Base-by-base conservation (phyloP, 192 early-diverging fungal species). In the Haplosporangium gracile region DNA sequence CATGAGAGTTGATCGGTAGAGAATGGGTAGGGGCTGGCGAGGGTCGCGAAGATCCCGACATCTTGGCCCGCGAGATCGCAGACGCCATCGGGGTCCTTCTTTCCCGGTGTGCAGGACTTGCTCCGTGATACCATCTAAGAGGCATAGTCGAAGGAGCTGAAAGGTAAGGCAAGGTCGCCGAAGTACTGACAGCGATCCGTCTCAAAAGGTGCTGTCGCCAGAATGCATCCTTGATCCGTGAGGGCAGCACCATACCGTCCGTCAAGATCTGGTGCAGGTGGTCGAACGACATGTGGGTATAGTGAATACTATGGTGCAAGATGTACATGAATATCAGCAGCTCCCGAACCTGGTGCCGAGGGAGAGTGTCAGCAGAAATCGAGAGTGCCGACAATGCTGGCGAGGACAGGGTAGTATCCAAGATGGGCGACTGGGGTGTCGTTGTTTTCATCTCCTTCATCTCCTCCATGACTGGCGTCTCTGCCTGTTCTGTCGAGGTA, bases 261-360 rank as follows among this genome's bases (percentile, higher is more conserved):
- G 45, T 81, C 29, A 86, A 29, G 26, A 86, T 40, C 49, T 78
- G 84, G 60, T 86, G 57, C 0, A 86, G 72, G 0, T 86, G 70
- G 13, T 86, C 84, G 72, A 81, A 86, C 11, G 78, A 68, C 75
- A 86, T 86, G 29, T 86, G 84, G 36, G 79, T 86, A 53, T 86
- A 86, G 47, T 86, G 78, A 8, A 86, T 81, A 10, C 84, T 86
- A 42, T 86, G 70, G 72, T 86, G 84, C 36, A 86, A 68, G 34
- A 86, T 57, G 29, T 86, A 86, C 84, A 86, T 86, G 2, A 81
- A 32, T 16, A 86, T 78, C 74, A 86, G n/a, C 51, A 86, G n/a
- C 7, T 86, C 84, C 24, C 84, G 84, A 4, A 86, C 78, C 65
- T 86, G 84, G 32, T 86, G 84, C 0, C 76, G 75, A 49, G 84